These are phyloP conservation scores for Fusarium sacchari DNA, from an alignment of 2,329 filamentous ascomycete genomes.

Conservation along the genomic window DNA sequence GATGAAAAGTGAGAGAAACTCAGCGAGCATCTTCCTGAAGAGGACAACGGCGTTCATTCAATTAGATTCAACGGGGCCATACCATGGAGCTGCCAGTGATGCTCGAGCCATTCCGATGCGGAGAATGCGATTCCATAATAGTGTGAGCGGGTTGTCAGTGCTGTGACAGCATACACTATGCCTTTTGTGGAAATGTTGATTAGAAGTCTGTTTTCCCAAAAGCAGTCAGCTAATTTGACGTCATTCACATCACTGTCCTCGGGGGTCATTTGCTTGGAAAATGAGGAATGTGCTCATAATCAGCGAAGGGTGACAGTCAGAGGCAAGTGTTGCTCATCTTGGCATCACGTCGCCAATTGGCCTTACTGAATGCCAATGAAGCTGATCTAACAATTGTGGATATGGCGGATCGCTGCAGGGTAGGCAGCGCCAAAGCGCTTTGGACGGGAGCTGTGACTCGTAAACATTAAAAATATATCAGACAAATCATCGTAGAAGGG, in stretches of 20 bases:
- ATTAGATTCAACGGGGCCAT: background rate
- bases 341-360: accelerated
- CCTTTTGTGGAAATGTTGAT: background rate
- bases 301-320: background rate
- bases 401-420: background rate
- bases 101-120: background rate
- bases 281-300: too few relatives aligned
- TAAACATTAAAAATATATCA: too few relatives aligned
- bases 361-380: accelerated
- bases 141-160: background rate
- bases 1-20: background rate
- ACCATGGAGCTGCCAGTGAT: background rate
- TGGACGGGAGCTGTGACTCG: background rate
- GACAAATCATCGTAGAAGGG: too few relatives aligned
- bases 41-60: background rate
- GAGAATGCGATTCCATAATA: background rate
- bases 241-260: background rate
- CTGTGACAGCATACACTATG: background rate
- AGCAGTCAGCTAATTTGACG: background rate
- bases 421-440: background rate
- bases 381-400: background rate
- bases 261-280: background rate
- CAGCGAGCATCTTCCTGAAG: background rate
- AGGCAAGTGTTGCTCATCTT: background rate
- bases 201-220: background rate